A percentile compares a stretch with the other conserved stretches of the same genome.
phyloP scores from a whole-genome alignment of 495 filamentous ascomycete genomes.

The Lichina pygmaea region DNA sequence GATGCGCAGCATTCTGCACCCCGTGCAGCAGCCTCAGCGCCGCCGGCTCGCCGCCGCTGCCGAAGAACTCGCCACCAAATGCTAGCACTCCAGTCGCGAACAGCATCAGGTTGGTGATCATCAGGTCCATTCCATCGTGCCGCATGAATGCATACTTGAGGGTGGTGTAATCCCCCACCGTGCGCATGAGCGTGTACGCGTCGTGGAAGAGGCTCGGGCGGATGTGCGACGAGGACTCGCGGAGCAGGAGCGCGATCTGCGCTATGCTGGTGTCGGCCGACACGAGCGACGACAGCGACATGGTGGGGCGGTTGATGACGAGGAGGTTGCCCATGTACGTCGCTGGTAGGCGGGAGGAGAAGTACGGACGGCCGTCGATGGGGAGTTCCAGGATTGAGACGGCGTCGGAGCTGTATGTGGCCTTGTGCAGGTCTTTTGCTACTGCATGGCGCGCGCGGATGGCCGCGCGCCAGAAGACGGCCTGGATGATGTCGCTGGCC shows the following conservation, averaged over 20 bases:
- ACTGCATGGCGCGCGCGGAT: no score
- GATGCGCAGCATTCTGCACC: no score
- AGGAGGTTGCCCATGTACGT: conserved; percentile 14
- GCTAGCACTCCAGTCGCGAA: conserved; percentile 6
- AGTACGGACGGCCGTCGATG: conserved; percentile 11
- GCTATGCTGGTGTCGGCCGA: conserved; percentile 10
- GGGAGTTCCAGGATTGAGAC: conserved; percentile 12
- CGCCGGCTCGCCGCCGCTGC: conserved; percentile 7
- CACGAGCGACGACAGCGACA: conserved; percentile 9
- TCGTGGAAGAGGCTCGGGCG: conserved; percentile 11
- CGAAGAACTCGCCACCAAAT: conserved; percentile 11
- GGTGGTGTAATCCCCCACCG: conserved; percentile 8
- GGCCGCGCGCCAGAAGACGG: no score
- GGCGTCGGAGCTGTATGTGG: conserved; percentile 8
- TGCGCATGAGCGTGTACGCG: conserved; percentile 10
- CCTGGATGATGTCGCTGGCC: no score
- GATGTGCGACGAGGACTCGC: conserved; percentile 6
- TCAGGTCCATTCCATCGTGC: conserved; percentile 8
- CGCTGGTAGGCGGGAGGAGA: conserved; percentile 10
- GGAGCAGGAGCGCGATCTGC: conserved; percentile 7
- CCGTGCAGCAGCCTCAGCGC: conserved; percentile 9
- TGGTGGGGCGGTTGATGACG: conserved; percentile 8
- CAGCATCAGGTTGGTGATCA: conserved; percentile 12
- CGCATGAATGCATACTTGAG: conserved; percentile 10
- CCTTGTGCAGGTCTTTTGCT: conserved; percentile 8